Evolutionary conservation across 768 basidiomycete genomes (phyloP), one percentile per base, ranked within the genome.

Genomic region (Suillus plorans): DNA sequence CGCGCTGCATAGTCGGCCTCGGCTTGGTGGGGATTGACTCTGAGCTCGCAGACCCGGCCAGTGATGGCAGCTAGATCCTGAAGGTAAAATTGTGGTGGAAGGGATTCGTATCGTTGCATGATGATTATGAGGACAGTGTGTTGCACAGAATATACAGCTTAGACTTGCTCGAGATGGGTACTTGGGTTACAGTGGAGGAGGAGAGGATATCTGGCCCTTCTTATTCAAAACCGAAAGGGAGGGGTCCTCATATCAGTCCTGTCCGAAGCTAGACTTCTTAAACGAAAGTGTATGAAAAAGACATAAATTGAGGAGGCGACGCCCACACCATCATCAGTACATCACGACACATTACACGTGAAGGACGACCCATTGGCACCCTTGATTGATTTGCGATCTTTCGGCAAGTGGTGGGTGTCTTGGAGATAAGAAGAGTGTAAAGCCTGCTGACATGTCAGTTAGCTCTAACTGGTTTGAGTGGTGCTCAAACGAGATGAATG

Each of bases 51-150:
- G 66, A 75, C 76, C 55, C 73, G 74, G 31, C 74, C 72, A 36
- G 79, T 77, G 36, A 80, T 76, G 42, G 76, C 74, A 25, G 70
- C 70, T 36, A 79, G 73, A 66, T 79, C 78, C 61, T 72, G 69
- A 22, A 79, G 74, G 60, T 71, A 71, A 69, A 79, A 80, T 41
- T 78, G 75, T 5, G 76, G 64, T 2, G 78, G 78, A 50, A 79
- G 76, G 31, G 58, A 59, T 42, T 42, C 41, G 75, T 57, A 60
- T 73, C 68, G 60, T 70, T 69, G 61, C 77, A 79, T 78, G 60
- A 56, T 20, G 69, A 65, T 55, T 67, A 73, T 47, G 59, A 45
- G 53, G 53, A 67, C 44, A 66, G 47, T 41, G 49, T 47, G 49
- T 61, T 59, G 20, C 63, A 64, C 57, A 63, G 60, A 62, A 62